Conservation (phyloP, 2,329 filamentous ascomycete species). For the Tolypocladium tundrense region DNA sequence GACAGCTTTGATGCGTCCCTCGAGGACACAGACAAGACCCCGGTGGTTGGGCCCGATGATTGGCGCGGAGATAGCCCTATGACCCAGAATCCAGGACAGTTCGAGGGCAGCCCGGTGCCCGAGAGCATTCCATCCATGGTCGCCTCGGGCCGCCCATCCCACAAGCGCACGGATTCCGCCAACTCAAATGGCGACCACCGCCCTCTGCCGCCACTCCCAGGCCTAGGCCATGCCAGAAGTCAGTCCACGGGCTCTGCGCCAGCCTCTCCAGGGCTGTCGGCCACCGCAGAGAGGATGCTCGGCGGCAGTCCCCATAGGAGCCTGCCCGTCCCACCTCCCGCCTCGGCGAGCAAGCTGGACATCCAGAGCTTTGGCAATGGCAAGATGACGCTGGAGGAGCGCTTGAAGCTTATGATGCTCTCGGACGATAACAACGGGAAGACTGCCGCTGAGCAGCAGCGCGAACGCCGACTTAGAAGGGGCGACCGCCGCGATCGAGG, state of each 20-base stretch:
- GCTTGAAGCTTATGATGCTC: conserved; percentile 80
- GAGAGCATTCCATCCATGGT: conserved; percentile 33
- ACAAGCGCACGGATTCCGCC: conserved; percentile 59
- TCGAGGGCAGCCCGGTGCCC: conserved; percentile 60
- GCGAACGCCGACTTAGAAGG: conserved; percentile 59
- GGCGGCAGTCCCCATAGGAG: conserved; percentile 51
- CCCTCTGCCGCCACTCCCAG: conserved; percentile 79
- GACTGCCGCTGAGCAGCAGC: conserved; percentile 53
- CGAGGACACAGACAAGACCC: conserved; percentile 93
- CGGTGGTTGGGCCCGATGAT: conserved; percentile 93
- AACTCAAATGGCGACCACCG: conserved; percentile 73
- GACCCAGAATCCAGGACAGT: conserved; percentile 27
- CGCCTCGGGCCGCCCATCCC: conserved; percentile 39
- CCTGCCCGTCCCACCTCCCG: conserved; percentile 64
- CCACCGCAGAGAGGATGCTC: conserved; percentile 62
- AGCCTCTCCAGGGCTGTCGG: conserved; percentile 54
- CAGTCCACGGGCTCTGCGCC: conserved; percentile 35
- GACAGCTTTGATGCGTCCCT: conserved; percentile 95
- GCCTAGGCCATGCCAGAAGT: conserved; percentile 31
- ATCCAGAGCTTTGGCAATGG: conserved; percentile 64
- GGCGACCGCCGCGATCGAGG: conserved; percentile 42
- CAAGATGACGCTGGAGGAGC: conserved; percentile 77
- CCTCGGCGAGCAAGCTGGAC: conserved; percentile 61
- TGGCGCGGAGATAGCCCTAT: conserved; percentile 68
- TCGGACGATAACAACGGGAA: conserved; percentile 53